Evolutionary conservation across 2,329 filamentous ascomycete species (phyloP), one percentile per base, ranked within the genome.

Genomic region (Bipolaris victoriae): DNA sequence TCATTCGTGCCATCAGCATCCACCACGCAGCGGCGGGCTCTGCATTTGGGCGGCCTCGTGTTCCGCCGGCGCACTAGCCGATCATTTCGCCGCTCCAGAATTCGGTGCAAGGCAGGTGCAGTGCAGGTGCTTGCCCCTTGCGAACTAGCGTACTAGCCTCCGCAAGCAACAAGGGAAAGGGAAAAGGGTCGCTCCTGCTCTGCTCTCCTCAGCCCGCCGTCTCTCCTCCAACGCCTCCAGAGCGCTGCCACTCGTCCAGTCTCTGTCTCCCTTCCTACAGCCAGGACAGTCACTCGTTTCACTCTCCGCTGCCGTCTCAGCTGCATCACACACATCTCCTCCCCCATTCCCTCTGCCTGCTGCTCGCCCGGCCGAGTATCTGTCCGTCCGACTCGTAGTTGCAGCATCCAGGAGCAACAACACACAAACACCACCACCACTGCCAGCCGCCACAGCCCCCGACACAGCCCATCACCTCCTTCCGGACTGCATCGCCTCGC

Each of bases 261-360:
- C 46, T 55, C 58, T 58, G 66, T 63, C 26, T 29, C 16, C 20
- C 20, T 55, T 54, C 9, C 39, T 1, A 13, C 20, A 6, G 39
- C 39, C 49, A 55, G 63, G 66, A 70, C 68, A 66, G 66, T 60
- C 68, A 63, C 65, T 71, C 68, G 68, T 71, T 71, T 70, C 58
- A 54, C 61, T 52, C 57, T 55, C 63, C 53, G 62, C 61, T 57
- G 61, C 52, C 61, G 41, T 61, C 52, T 40, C 52, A 44, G 18
- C 40, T 49, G 56, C 57, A 11, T 36, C 20, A 26, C 20, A 26
- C 26, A 26, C 26, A 11, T 36, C 31, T 51, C 36, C 52, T 55
- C 39, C 58, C 62, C 49, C 45, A 40, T 10, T 29, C 35, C 48
- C 18, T 51, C 51, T 44, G 45, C n/a, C 16, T 36, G 50, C 18